phyloP scores from a whole-genome alignment of 2,329 filamentous ascomycete genomes.

The Phymatotrichopsis omnivora region DNA sequence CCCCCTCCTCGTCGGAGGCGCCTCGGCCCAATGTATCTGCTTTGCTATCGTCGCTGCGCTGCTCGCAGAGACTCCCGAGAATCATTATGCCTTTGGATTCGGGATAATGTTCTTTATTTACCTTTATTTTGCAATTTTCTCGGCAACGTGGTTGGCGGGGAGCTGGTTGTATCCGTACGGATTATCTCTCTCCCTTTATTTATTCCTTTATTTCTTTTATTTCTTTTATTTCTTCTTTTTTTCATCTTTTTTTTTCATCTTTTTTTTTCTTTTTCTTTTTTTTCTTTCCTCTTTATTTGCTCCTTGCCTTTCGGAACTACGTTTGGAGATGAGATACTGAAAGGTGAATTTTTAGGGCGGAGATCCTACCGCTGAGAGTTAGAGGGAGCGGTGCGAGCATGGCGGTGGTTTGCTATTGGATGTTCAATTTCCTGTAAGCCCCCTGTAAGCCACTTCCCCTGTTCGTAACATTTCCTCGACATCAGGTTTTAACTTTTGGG shows the following conservation, averaged over 20 bases:
- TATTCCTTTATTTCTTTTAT: conserved; percentile 35
- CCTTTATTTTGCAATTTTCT: conserved; percentile 8
- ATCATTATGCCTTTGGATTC: not conserved
- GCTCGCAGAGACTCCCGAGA: not conserved
- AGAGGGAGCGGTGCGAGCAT: conserved; percentile 7
- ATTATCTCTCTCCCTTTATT: too few relatives aligned
- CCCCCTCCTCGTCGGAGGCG: not conserved
- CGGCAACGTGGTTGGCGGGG: conserved; percentile 30
- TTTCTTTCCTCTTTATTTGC: conserved; percentile 6
- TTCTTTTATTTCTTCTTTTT: conserved; percentile 38
- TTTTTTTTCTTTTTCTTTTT: conserved; percentile 34
- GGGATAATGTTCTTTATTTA: conserved; percentile 10
- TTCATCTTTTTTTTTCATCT: conserved; percentile 7
- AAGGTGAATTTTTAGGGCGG: not conserved
- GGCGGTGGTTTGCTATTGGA: conserved; percentile 9
- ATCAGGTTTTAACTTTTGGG: too few relatives aligned
- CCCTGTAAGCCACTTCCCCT: not conserved
- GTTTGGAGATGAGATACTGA: not conserved
- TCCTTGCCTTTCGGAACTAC: not conserved
- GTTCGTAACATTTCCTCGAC: not conserved
- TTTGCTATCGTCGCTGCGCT: conserved; percentile 3
- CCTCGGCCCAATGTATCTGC: not conserved
- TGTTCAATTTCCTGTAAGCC: conserved; percentile 29
- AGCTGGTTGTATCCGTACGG: conserved; percentile 44
- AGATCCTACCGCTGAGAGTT: conserved; percentile 8